phyloP scores from a whole-genome alignment of 306 rosid genomes.

The Pterocarpus macrocarpus region DNA sequence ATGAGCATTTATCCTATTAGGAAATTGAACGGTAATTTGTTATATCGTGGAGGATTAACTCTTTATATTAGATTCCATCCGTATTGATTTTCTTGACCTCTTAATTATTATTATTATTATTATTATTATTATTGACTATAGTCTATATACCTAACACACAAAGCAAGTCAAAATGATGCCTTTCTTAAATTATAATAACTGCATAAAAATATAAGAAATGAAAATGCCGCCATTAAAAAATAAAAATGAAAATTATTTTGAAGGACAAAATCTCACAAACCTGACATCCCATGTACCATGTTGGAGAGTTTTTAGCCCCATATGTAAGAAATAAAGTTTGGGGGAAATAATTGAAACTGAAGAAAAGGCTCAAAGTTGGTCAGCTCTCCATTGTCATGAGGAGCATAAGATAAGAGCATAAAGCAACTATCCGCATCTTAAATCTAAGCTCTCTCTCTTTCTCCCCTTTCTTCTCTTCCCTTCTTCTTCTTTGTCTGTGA shows the following conservation, averaged over 20 bases:
- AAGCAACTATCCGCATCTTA: slow-evolving; percentile 37
- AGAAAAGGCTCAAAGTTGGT: slow-evolving; percentile 50
- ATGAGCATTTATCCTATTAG: too few relatives aligned
- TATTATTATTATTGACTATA: background rate
- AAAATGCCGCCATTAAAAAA: background rate
- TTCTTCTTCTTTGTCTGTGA: background rate
- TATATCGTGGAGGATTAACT: too few relatives aligned
- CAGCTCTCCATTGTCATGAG: slow-evolving; percentile 56
- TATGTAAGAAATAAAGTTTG: slow-evolving; percentile 32
- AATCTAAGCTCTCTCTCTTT: background rate
- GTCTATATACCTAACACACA: too few relatives aligned
- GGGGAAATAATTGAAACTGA: slow-evolving; percentile 52
- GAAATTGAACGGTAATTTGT: too few relatives aligned
- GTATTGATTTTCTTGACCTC: too few relatives aligned
- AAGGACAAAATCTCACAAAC: background rate
- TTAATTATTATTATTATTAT: too few relatives aligned
- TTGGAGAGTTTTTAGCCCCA: slow-evolving; percentile 35
- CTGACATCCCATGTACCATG: background rate
- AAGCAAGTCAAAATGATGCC: background rate
- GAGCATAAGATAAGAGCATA: background rate
- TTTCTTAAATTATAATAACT: background rate
- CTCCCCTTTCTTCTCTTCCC: slow-evolving; percentile 4
- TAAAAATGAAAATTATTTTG: background rate
- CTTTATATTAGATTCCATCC: too few relatives aligned
- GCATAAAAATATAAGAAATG: background rate